Conservation (phyloP, 768 basidiomycete genomes). For the Coprinellus aureogranulatus region DNA sequence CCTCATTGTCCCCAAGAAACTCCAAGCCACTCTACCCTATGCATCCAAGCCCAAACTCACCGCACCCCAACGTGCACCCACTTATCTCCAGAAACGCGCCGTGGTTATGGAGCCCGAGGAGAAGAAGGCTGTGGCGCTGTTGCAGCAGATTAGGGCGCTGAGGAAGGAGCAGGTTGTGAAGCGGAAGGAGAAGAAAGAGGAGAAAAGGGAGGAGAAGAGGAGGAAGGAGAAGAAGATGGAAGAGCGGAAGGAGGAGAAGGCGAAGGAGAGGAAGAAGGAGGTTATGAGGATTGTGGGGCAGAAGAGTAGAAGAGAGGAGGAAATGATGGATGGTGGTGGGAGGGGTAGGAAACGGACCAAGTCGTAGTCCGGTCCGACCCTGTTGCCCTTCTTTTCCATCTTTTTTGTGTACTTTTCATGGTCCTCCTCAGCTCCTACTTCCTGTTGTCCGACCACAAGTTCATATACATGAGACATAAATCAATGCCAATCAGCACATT, state of each 20-base stretch:
- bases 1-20: conserved; percentile 80
- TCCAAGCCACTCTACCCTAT: conserved; percentile 89
- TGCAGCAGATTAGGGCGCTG: conserved; percentile 92
- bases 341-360: conserved; percentile 50
- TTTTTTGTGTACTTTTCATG: no score
- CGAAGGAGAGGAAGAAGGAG: conserved; percentile 74
- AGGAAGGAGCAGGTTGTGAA: conserved; percentile 81
- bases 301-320: conserved; percentile 67
- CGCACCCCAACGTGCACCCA: conserved; percentile 66
- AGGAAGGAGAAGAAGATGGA: conserved; percentile 77
- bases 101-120: conserved; percentile 96
- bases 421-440: no score
- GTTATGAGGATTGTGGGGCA: conserved; percentile 69
- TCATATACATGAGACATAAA: no score
- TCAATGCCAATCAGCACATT: no score
- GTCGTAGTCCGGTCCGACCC: no score
- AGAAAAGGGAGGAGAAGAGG: conserved; percentile 61
- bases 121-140: conserved; percentile 82
- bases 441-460: no score
- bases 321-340: conserved; percentile 54
- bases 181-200: conserved; percentile 85
- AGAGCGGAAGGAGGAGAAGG: conserved; percentile 58
- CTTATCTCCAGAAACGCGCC: conserved; percentile 93
- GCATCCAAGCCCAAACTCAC: conserved; percentile 88
- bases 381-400: no score